Conservation (phyloP, 441 rosid genomes). For the Gossypium davidsonii region DNA sequence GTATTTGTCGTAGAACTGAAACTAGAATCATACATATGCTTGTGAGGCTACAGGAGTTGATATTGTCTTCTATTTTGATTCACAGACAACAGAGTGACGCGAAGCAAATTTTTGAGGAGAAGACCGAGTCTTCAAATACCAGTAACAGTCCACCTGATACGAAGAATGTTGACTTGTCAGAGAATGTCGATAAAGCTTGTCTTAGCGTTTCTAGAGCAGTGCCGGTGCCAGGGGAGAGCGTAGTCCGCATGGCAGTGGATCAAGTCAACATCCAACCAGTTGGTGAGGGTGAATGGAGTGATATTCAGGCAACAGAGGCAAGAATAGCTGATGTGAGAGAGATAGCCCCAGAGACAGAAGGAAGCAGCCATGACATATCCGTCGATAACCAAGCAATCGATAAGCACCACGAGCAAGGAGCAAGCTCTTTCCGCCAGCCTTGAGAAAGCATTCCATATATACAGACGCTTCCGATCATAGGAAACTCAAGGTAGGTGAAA, state of each 20-base stretch:
- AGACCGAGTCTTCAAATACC: conserved; percentile 41
- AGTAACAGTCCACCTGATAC: conserved; percentile 44
- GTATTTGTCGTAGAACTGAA: no score
- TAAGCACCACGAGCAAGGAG: conserved; percentile 1
- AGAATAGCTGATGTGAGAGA: conserved; percentile 78
- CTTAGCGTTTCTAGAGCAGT: conserved; percentile 56
- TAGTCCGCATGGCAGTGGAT: conserved; percentile 51
- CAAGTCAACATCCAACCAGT: conserved; percentile 43
- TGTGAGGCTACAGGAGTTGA: neutral
- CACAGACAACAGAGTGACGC: conserved; percentile 77
- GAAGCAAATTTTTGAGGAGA: conserved; percentile 77
- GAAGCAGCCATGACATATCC: conserved; percentile 66
- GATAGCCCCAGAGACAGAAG: conserved; percentile 49
- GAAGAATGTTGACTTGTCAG: conserved; percentile 61
- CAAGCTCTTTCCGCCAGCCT: conserved; percentile 37
- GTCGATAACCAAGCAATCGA: conserved; percentile 41
- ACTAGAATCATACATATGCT: neutral
- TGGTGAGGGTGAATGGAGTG: conserved; percentile 72
- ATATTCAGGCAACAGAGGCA: conserved; percentile 86
- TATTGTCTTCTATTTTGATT: neutral
- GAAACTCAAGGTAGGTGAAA: neutral
- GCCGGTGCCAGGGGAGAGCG: conserved; percentile 46
- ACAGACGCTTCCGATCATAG: neutral
- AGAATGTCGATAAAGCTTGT: conserved; percentile 85
- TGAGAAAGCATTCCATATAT: conserved; percentile 24